Conservation (phyloP, 306 rosid species). For the Canavalia ensiformis region DNA sequence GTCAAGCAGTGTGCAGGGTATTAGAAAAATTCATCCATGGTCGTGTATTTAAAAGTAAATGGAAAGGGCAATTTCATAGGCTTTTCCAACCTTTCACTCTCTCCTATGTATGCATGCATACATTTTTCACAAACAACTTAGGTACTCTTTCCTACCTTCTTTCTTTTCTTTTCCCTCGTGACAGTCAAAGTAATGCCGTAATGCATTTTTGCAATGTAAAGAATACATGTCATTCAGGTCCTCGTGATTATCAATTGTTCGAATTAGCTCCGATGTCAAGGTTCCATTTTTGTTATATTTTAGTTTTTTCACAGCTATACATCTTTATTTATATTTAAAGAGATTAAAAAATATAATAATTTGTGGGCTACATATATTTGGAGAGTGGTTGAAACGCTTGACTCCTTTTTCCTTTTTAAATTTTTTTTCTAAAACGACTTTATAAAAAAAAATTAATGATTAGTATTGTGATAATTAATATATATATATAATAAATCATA, state of each 20-base stretch:
- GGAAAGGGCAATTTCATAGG: slow-evolving; percentile 44
- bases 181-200: slow-evolving; percentile 4
- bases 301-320: no score
- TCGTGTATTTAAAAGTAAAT: slow-evolving; percentile 38
- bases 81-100: slow-evolving; percentile 41
- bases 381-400: not conserved
- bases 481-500: no score
- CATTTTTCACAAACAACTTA: slow-evolving; percentile 19
- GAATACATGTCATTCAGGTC: slow-evolving; percentile 5
- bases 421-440: not conserved
- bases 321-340: not conserved
- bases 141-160: not conserved
- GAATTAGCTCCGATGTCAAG: not conserved
- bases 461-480: no score
- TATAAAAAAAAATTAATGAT: no score
- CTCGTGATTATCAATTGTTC: slow-evolving; percentile 29
- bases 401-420: not conserved
- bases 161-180: not conserved
- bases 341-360: not conserved
- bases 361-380: not conserved
- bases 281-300: not conserved
- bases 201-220: slow-evolving; percentile 15
- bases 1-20: slow-evolving; percentile 54
- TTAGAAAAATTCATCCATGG: slow-evolving; percentile 38
- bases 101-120: slow-evolving; percentile 1